Evolutionary conservation across 2,329 filamentous ascomycete genomes (phyloP), one percentile per base, ranked within the genome.

Genomic region (Zopfia rhizophila): DNA sequence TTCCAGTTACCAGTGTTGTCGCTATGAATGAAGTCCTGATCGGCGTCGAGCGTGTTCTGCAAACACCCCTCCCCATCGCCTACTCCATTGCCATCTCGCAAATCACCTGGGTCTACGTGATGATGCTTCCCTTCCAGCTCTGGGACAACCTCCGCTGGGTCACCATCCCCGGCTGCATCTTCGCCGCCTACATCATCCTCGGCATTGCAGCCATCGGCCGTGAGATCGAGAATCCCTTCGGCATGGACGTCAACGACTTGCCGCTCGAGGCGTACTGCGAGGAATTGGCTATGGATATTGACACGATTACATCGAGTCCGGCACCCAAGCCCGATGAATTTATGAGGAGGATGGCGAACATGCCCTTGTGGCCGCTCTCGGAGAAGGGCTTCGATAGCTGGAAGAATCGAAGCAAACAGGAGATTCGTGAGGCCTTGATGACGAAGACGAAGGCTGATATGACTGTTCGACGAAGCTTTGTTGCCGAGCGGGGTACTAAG

Each of bases 41-140:
- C 12, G 85, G 86, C 47, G 85, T 85, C 35, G 89, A 94, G 64
- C 87, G 90, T 52, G 86, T 95, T 14, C 82, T 93, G 22, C 89
- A 87, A 68, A 95, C 90, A 0, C 90, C 90, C 1, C 81, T 95
- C 0, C 90, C 90, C 2, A 82, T 91, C 44, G 90, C 90, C 33
- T 95, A 95, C 76, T 85, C 83, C 55, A 94, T 95, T 60, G 84
- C 89, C 60, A 92, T 94, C 68, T 85, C 86, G 14, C 90, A 95
- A 68, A 93, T 94, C 65, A 90, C 90, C 22, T 92, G 89, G 84
- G 82, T 91, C 38, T 95, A 94, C 72, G 85, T 94, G 40, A 74
- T 91, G 58, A 79, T 90, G 22, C 80, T 95, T 1, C 90, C 90
- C 5, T 94, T 94, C 79, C 90, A 95, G 73, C 83, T 95, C 5